Evolutionary conservation across 1,139 yeast genomes (phyloP), one percentile per base, ranked within the genome.

Genomic region (Kazachstania sp.): DNA sequence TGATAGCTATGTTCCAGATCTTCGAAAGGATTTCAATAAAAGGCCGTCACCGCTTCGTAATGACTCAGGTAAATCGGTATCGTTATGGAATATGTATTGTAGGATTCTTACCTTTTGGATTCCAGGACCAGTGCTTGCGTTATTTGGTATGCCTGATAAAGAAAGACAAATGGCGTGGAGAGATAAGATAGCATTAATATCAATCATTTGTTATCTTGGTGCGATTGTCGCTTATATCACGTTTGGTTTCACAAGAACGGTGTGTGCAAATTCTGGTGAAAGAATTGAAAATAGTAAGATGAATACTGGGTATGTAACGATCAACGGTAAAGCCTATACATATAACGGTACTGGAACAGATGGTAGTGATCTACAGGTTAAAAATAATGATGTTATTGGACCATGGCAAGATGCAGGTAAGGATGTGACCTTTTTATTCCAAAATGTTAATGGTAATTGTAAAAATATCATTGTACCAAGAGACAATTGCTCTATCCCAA

Each of bases 111-210:
- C 97, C 0, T 86, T 87, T 65, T 90, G 96, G 94, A 95, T 95
- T 2, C 95, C 97, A 0, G 75, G 83, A 3, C 84, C 92, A 0
- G 54, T 90, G 37, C 69, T 92, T 59, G 71, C 72, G 45, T 65
- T 83, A 47, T 85, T 79, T 66, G 97, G 97, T 4, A 75, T 90
- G 74, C 75, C 75, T 39, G 81, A 86, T 29, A 79, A 79, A 57
- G 90, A 81, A 43, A 78, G 95, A 54, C 97, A 88, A 64, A 79
- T 79, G 72, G 97, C 97, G 0, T 92, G 98, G 98, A 77, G 97
- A 64, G 98, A 92, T 64, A 92, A 92, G 64, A 83, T 90, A 42
- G 97, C 87, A 2, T 74, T 92, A 47, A 74, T 92, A 46, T 75
- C 94, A 2, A 74, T 88, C 51, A 87, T 92, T 58, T 58, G 83